Evolutionary conservation across 371 early-diverging fungal species (phyloP).

Genomic region (Dichotomocladium elegans): DNA sequence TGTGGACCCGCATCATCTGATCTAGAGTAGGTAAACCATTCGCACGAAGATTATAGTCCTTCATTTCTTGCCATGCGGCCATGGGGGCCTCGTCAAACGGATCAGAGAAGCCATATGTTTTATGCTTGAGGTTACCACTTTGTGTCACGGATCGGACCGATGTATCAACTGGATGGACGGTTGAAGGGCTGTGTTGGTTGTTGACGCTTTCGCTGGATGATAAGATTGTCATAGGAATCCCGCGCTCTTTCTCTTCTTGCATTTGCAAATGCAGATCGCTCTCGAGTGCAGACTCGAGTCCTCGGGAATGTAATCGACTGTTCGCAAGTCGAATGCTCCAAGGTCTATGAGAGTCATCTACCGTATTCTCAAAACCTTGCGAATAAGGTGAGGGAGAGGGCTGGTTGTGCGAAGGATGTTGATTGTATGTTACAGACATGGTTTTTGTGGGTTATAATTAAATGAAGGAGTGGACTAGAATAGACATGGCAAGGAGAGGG

Average conservation of each 20-base stretch:
- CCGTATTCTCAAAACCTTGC: no score
- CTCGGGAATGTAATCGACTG: conserved; percentile 29
- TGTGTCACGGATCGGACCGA: neutral
- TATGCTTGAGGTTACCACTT: conserved; percentile 17
- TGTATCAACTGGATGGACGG: neutral
- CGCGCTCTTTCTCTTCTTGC: conserved; percentile 25
- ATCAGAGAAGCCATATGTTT: conserved; percentile 35
- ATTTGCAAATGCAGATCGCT: conserved; percentile 31
- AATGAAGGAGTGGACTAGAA: no score
- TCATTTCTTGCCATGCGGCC: conserved; percentile 50
- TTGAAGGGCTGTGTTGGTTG: neutral
- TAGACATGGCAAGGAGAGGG: no score
- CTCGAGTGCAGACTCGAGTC: conserved; percentile 31
- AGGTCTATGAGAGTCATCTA: conserved; percentile 4
- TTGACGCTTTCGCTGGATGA: conserved; percentile 4
- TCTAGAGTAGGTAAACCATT: conserved; percentile 50
- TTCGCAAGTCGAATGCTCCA: conserved; percentile 50
- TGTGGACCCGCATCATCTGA: conserved; percentile 40
- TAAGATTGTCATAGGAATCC: conserved; percentile 30
- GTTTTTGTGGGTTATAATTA: no score
- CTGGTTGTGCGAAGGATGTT: no score
- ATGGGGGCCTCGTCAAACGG: conserved; percentile 44
- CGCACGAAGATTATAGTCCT: conserved; percentile 44
- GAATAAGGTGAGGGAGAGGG: no score
- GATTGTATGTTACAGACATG: no score